Conservation (phyloP, 192 early-diverging fungal genomes). For the Helicostylum pulchrum region DNA sequence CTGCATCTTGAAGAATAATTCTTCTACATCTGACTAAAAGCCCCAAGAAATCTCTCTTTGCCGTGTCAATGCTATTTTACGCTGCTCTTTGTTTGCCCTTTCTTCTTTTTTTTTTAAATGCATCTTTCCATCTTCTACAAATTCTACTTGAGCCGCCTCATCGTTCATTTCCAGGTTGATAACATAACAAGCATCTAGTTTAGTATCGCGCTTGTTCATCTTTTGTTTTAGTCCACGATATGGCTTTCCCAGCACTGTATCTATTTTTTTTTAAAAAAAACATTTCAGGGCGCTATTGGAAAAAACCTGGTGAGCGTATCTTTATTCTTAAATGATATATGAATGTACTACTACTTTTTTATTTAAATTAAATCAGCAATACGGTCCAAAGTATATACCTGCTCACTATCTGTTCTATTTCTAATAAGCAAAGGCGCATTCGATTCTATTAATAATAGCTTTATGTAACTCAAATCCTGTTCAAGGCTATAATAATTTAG, state of each 20-base stretch:
- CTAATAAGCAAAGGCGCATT: constrained; percentile 6
- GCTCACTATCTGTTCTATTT: background rate
- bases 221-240: too few species aligned
- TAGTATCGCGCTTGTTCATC: too few species aligned
- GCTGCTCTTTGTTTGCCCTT: background rate
- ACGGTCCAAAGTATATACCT: background rate
- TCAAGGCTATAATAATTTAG: background rate
- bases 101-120: background rate
- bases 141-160: too few species aligned
- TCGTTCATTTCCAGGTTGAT: too few species aligned
- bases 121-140: too few species aligned
- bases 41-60: background rate
- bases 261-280: too few species aligned
- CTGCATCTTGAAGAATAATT: background rate
- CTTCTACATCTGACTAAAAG: background rate
- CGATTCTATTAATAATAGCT: background rate
- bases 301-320: too few species aligned
- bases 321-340: too few species aligned
- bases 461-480: background rate
- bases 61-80: background rate
- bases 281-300: too few species aligned
- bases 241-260: too few species aligned
- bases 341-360: too few species aligned
- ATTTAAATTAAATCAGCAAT: constrained; percentile 5
- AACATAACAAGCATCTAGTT: too few species aligned